phyloP scores from a whole-genome alignment of 495 filamentous ascomycete species.

The Evansstolkia leycettana region DNA sequence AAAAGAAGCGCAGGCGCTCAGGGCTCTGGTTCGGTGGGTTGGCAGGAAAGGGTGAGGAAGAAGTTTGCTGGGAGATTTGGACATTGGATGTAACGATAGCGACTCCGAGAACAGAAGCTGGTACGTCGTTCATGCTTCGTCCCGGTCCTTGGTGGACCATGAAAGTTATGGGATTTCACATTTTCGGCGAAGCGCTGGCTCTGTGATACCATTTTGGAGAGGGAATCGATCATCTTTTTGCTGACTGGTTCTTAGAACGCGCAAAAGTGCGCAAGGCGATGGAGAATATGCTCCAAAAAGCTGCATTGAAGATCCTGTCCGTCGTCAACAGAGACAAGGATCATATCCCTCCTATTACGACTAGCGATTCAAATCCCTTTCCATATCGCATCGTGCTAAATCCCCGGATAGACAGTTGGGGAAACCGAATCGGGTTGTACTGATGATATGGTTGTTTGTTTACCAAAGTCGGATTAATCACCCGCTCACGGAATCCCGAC shows the following conservation, averaged over 20 bases:
- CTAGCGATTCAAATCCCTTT: conserved; percentile 84
- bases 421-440: conserved; percentile 66
- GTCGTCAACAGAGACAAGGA: conserved; percentile 82
- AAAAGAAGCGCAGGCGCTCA: conserved; percentile 73
- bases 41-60: conserved; percentile 62
- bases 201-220: no score
- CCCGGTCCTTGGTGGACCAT: neutral
- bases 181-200: no score
- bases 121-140: conserved; percentile 31
- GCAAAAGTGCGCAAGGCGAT: conserved; percentile 79
- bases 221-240: no score
- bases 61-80: conserved; percentile 96
- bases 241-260: conserved; percentile 43
- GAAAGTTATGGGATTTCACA: neutral
- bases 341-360: conserved; percentile 95
- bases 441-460: conserved; percentile 16
- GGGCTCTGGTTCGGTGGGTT: conserved; percentile 52
- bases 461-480: neutral
- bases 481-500: no score
- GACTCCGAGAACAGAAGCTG: conserved; percentile 75
- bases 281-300: conserved; percentile 72
- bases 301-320: conserved; percentile 75
- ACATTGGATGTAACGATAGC: conserved; percentile 82
- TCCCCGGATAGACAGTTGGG: conserved; percentile 68
- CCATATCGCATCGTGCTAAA: conserved; percentile 86